Evolutionary conservation across 306 rosid species (phyloP).

Genomic region (Prunus kanzakura): DNA sequence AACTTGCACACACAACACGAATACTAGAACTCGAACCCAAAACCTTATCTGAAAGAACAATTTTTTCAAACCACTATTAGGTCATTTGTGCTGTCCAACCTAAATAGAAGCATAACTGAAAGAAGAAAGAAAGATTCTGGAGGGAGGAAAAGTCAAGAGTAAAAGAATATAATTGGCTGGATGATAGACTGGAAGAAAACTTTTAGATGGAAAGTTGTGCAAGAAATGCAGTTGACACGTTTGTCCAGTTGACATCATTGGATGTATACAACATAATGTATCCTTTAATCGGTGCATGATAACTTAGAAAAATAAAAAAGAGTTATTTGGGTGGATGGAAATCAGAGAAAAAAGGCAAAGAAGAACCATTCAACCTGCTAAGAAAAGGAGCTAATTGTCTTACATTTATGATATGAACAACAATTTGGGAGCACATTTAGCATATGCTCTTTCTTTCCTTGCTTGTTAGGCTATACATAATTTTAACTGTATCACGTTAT

Average conservation of each 20-base stretch:
- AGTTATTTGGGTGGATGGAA: background rate
- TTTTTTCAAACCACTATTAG: too few relatives aligned
- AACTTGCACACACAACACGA: rapidly evolving
- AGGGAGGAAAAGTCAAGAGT: slow-evolving; percentile 42
- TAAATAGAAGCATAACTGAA: slow-evolving; percentile 8
- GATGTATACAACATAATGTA: background rate
- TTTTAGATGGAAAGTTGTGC: slow-evolving; percentile 6
- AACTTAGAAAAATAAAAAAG: background rate
- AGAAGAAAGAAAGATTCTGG: slow-evolving; percentile 34
- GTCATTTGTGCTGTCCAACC: background rate
- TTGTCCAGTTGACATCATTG: background rate
- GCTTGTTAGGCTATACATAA: too few relatives aligned
- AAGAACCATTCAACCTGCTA: background rate
- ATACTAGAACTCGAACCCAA: rapidly evolving
- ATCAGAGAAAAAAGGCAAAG: background rate
- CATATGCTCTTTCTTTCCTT: background rate
- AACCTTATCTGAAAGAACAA: too few relatives aligned
- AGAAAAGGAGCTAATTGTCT: background rate
- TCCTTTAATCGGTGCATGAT: background rate
- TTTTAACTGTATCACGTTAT: too few relatives aligned
- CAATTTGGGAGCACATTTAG: background rate
- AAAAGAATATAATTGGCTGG: slow-evolving; percentile 23
- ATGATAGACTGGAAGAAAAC: slow-evolving; percentile 15
- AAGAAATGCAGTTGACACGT: slow-evolving; percentile 1
- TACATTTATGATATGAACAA: too few relatives aligned